Evolutionary conservation across 805 yeast species (phyloP), one percentile per base, ranked within the genome.

Genomic region (Pichia heedii): DNA sequence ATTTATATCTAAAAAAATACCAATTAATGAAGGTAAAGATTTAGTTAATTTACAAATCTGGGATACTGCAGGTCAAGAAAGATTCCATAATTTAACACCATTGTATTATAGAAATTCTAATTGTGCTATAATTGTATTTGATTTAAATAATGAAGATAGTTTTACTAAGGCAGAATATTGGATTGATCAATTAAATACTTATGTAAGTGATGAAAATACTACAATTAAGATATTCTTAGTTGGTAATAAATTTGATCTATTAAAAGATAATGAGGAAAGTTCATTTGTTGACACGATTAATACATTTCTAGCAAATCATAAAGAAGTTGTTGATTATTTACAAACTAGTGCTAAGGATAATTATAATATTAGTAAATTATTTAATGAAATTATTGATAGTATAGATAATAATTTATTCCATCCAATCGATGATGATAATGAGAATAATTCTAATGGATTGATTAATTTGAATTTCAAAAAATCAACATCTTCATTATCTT

Each of bases 31-130:
- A 4, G 20, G 27, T 15, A 53, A 52, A 8, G 57, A 51, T 15
- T 22, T 59, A 34, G 54, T 73, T 26, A 79, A 76, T 54, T 71
- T 80, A 52, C 87, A 81, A 55, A 79, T 81, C 41, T 81, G 93
- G 95, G 98, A 90, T 60, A 90, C 98, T 13, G 98, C 98, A 0
- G 98, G 98, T 22, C 98, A 84, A 59, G 94, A 84, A 58, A 69
- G 94, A 40, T 84, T 84, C 67, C 84, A 82, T 55, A 79, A 86
- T 18, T 63, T 84, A 49, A 88, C 93, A 0, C 93, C 94, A 16
- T 79, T 84, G 81, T 84, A 84, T 58, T 84, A 84, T 56, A 66
- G 94, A 43, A 83, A 84, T 53, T 81, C 93, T 1, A 78, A 84
- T 55, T 76, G 82, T 24, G 97, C 97, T 0, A 70, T 93, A 21